Conservation (phyloP, 495 filamentous ascomycete species). For the Talaromyces adpressus region DNA sequence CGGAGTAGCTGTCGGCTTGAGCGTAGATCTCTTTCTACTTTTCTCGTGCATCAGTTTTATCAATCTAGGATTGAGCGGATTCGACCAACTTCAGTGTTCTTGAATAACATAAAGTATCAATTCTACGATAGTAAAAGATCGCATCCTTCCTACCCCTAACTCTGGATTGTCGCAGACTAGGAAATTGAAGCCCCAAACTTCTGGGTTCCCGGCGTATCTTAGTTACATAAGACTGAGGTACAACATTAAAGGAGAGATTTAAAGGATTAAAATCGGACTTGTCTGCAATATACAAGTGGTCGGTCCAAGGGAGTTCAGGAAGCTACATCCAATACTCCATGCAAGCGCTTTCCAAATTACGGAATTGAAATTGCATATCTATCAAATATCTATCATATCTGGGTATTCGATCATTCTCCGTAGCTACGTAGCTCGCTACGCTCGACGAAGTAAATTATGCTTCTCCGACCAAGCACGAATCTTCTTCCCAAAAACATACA, state of each 20-base stretch:
- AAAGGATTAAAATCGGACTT: too few species aligned
- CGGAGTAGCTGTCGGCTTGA: background rate
- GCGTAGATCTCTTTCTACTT: background rate
- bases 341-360: background rate
- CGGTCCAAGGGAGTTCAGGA: background rate
- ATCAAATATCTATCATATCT: background rate
- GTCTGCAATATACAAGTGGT: background rate
- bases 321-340: background rate
- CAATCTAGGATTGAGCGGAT: background rate
- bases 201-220: too few species aligned
- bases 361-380: background rate
- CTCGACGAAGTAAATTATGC: background rate
- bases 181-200: too few species aligned
- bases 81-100: background rate
- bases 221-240: too few species aligned
- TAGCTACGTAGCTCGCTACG: background rate
- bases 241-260: too few species aligned
- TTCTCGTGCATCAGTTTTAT: background rate
- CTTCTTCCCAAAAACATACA: background rate
- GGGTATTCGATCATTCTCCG: background rate
- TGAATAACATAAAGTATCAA: background rate
- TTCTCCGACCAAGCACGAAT: background rate
- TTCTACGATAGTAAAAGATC: too few species aligned
- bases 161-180: too few species aligned
- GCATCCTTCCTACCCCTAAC: too few species aligned